Conservation (phyloP, 2,329 filamentous ascomycete genomes). For the Colletotrichum godetiae region DNA sequence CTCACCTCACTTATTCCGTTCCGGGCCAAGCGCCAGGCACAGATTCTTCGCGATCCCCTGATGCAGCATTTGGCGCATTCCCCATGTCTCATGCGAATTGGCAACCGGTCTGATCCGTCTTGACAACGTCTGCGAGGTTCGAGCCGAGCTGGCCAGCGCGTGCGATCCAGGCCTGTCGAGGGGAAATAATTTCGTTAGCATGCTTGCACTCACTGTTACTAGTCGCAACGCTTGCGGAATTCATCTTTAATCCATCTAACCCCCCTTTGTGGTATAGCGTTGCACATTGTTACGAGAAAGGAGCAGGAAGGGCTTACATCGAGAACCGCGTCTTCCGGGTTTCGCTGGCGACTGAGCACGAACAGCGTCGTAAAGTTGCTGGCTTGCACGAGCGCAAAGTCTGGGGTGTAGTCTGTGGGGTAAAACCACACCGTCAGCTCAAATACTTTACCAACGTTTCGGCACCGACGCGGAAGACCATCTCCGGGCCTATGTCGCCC, state of each 20-base stretch:
- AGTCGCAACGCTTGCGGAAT: neutral
- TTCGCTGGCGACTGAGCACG: constrained; percentile 45
- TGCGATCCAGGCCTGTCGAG: constrained; percentile 41
- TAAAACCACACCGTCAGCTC: neutral
- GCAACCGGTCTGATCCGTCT: constrained; percentile 43
- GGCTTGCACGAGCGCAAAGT: constrained; percentile 46
- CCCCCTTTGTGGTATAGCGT: too few species aligned
- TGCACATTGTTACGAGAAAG: too few species aligned
- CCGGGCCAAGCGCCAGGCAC: constrained; percentile 26
- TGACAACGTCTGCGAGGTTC: constrained; percentile 40
- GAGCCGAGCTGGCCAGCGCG: constrained; percentile 41
- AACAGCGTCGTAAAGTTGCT: constrained; percentile 48
- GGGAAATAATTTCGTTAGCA: neutral
- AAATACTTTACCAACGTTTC: neutral
- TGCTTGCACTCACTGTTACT: neutral
- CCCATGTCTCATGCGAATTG: constrained; percentile 36
- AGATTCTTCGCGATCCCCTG: neutral
- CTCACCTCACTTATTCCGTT: neutral
- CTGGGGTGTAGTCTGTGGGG: constrained; percentile 42
- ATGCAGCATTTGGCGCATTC: neutral
- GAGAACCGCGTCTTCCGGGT: constrained; percentile 40
- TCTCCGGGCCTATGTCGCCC: too few species aligned
- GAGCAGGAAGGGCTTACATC: constrained; percentile 39
- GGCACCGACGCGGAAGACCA: too few species aligned
- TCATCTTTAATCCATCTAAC: too few species aligned